Percentiles rank a stretch among this genome's conserved stretches.
Conservation (phyloP, 1,139 yeast genomes). For the Saccharomyces pastorianus region DNA sequence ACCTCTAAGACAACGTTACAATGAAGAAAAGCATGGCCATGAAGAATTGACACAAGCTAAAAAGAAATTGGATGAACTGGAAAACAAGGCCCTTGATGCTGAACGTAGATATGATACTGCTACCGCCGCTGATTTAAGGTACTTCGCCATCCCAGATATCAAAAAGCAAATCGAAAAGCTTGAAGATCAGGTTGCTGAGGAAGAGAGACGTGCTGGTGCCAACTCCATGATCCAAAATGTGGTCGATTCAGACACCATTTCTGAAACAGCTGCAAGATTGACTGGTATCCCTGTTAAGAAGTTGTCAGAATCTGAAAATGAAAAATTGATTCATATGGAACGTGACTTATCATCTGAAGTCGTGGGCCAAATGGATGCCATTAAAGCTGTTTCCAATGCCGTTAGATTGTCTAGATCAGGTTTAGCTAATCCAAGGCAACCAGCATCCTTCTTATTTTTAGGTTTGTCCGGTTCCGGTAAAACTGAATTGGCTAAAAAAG, state of each 20-base stretch:
- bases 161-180: constrained; percentile 65
- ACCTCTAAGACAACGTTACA: constrained; percentile 80
- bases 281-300: constrained; percentile 99
- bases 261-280: constrained; percentile 93
- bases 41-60: constrained; percentile 84
- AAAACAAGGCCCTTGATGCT: constrained; percentile 88
- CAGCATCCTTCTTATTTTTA: constrained; percentile 88
- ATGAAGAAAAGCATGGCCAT: constrained; percentile 84
- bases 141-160: constrained; percentile 94
- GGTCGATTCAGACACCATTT: constrained; percentile 86
- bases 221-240: constrained; percentile 74
- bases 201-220: constrained; percentile 54
- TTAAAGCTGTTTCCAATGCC: constrained; percentile 91
- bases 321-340: constrained; percentile 92
- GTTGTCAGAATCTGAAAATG: constrained; percentile 89
- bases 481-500: constrained; percentile 92
- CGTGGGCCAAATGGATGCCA: constrained; percentile 95
- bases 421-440: constrained; percentile 88
- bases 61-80: constrained; percentile 85
- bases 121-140: constrained; percentile 89
- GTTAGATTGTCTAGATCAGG: constrained; percentile 94
- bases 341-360: constrained; percentile 71
- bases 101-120: constrained; percentile 94
- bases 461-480: constrained; percentile 98
- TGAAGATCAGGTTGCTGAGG: constrained; percentile 70